Percentiles rank a stretch among this genome's conserved stretches.
phyloP scores from a whole-genome alignment of 2,329 filamentous ascomycete species.

The Ophiostoma tasmaniense region DNA sequence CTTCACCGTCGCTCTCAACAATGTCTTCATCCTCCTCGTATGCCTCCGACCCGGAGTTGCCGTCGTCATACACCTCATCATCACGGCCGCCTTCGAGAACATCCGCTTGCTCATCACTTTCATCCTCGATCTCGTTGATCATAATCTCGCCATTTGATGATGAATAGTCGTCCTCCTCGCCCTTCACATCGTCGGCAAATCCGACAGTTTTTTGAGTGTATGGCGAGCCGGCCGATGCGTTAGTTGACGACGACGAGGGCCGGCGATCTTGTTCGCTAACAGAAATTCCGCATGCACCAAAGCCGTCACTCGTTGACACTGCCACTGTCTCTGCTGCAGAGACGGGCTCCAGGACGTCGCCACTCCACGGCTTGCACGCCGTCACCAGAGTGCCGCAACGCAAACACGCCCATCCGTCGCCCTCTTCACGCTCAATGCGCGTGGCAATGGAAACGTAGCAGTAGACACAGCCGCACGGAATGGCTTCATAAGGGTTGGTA shows the following conservation, averaged over 20 bases:
- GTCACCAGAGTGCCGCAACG: conserved; percentile 77
- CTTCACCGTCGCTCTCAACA: neutral
- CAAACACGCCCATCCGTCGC: conserved; percentile 86
- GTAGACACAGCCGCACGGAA: conserved; percentile 85
- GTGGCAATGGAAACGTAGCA: conserved; percentile 95
- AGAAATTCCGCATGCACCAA: neutral
- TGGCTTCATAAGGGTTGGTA: conserved; percentile 89
- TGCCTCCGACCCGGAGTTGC: neutral
- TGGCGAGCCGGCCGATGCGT: conserved; percentile 15
- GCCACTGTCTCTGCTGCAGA: neutral
- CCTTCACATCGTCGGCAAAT: conserved; percentile 49
- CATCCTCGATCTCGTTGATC: conserved; percentile 1
- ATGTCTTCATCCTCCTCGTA: conserved; percentile 4
- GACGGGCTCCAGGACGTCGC: conserved; percentile 65
- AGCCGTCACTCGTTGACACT: neutral
- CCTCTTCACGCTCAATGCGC: conserved; percentile 82
- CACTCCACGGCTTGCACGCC: conserved; percentile 83
- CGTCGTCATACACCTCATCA: neutral
- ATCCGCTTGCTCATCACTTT: neutral
- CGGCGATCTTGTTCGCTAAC: neutral
- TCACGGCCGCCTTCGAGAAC: neutral
- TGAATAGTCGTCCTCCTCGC: conserved; percentile 21
- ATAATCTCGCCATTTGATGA: neutral
- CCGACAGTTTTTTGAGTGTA: conserved; percentile 47
- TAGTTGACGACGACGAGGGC: conserved; percentile 16